Evolutionary conservation across 768 basidiomycete species (phyloP).

Genomic region (Lactifluus piperatus): DNA sequence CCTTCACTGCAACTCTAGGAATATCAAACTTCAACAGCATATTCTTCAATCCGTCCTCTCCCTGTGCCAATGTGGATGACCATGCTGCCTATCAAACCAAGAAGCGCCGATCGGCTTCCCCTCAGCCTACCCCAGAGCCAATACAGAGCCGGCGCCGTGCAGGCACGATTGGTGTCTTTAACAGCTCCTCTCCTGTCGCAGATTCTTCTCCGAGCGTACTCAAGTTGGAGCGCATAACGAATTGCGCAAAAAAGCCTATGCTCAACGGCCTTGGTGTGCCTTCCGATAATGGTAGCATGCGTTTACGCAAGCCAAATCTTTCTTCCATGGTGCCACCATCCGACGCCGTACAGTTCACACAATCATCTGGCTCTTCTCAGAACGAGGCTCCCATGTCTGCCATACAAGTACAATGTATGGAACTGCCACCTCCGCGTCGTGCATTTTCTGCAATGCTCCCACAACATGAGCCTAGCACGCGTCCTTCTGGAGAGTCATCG

Average conservation of each 20-base stretch:
- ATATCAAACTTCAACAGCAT: constrained; percentile 39
- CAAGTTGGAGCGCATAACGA: constrained; percentile 39
- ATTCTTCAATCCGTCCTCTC: constrained; percentile 52
- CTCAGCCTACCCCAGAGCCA: constrained; percentile 14
- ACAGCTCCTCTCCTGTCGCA: constrained; percentile 39
- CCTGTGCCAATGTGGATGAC: constrained; percentile 21
- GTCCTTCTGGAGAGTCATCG: constrained; percentile 40
- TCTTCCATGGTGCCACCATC: constrained; percentile 52
- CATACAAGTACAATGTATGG: neutral
- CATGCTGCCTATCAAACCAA: constrained; percentile 31
- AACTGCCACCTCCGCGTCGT: constrained; percentile 48
- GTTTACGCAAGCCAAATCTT: constrained; percentile 55
- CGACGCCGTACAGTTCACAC: constrained; percentile 28
- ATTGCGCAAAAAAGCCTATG: constrained; percentile 37
- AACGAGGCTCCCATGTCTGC: constrained; percentile 16
- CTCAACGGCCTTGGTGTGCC: constrained; percentile 50
- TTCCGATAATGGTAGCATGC: constrained; percentile 41
- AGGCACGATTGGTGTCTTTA: constrained; percentile 23
- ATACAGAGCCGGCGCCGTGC: constrained; percentile 16
- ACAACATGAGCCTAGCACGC: constrained; percentile 28
- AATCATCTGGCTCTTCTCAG: constrained; percentile 29
- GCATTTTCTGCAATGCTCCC: constrained; percentile 69
- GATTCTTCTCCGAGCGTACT: constrained; percentile 39
- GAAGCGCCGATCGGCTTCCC: constrained; percentile 30
- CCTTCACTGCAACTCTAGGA: constrained; percentile 23